Percentiles rank a stretch among this genome's conserved stretches.
Conservation (phyloP, 1,139 yeast genomes). For the Casaregolazyma suthepensis region DNA sequence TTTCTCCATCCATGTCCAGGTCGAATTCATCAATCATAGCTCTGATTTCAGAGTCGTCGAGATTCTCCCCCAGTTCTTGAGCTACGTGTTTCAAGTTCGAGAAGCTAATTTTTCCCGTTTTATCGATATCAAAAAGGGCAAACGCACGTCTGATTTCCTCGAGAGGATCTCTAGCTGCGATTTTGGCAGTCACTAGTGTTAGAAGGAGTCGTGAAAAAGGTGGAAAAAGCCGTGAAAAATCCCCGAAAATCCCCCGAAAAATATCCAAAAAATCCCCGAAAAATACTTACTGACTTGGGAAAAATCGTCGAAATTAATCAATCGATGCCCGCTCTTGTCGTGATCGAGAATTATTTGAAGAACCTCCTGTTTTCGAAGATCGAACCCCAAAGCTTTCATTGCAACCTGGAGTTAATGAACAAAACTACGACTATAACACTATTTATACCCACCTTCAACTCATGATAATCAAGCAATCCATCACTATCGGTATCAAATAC, state of each 20-base stretch:
- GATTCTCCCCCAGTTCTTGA: conserved; percentile 84
- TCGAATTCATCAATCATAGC: conserved; percentile 99
- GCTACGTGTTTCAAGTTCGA: conserved; percentile 85
- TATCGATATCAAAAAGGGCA: conserved; percentile 81
- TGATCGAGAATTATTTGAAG: conserved; percentile 74
- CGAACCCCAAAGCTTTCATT: conserved; percentile 90
- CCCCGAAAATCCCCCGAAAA: background rate
- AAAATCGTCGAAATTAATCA: conserved; percentile 77
- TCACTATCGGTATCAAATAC: conserved; percentile 91
- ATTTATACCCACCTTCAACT: conserved; percentile 48
- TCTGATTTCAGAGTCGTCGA: conserved; percentile 84
- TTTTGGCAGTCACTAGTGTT: conserved; percentile 58
- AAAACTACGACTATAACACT: background rate
- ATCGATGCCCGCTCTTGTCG: conserved; percentile 67
- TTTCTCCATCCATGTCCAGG: conserved; percentile 93
- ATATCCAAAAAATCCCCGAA: background rate
- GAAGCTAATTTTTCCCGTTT: conserved; percentile 73
- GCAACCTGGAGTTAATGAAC: conserved; percentile 46
- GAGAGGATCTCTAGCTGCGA: conserved; percentile 79
- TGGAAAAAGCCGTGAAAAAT: too few relatives aligned
- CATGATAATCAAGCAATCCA: conserved; percentile 87
- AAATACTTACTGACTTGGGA: conserved; percentile 54
- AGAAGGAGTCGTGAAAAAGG: too few relatives aligned
- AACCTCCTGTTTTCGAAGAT: conserved; percentile 71
- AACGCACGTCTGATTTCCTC: conserved; percentile 93